Conservation (phyloP, 805 yeast species). For the Wickerhamiella cacticola region DNA sequence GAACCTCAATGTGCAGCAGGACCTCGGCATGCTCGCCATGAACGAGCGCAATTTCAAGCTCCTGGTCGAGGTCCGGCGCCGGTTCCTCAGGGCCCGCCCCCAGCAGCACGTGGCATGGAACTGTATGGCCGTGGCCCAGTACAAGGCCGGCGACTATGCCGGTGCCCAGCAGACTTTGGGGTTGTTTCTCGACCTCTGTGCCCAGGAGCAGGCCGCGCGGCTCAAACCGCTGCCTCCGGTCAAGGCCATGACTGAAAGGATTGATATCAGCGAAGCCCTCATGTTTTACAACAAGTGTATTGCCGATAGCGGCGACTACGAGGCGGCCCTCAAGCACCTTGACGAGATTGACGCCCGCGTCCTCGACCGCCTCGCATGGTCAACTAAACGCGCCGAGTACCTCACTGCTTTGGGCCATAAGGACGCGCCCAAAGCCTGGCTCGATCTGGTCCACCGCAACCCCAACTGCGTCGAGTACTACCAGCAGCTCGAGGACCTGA, state of each 20-base stretch:
- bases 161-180: slow-evolving; percentile 61
- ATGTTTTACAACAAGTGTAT: slow-evolving; percentile 61
- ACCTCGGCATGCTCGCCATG: slow-evolving; percentile 64
- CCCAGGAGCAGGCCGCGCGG: slow-evolving; percentile 21
- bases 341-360: slow-evolving; percentile 32
- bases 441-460: slow-evolving; percentile 66
- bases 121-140: slow-evolving; percentile 48
- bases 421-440: slow-evolving; percentile 58
- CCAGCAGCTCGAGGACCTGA: slow-evolving; percentile 48
- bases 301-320: slow-evolving; percentile 48
- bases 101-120: slow-evolving; percentile 21
- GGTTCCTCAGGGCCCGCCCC: slow-evolving; percentile 47
- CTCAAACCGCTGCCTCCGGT: slow-evolving; percentile 3
- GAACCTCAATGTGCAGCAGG: slow-evolving; percentile 70
- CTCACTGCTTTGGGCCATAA: slow-evolving; percentile 44
- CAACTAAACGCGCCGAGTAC: slow-evolving; percentile 58
- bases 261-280: slow-evolving; percentile 71
- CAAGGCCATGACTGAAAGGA: slow-evolving; percentile 34
- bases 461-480: slow-evolving; percentile 70
- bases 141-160: slow-evolving; percentile 52
- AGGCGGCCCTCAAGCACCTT: slow-evolving; percentile 51
- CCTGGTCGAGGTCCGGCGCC: slow-evolving; percentile 50
- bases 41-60: slow-evolving; percentile 65
- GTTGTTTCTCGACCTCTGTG: slow-evolving; percentile 63
- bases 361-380: slow-evolving; percentile 39